Base-by-base conservation (phyloP, 1,284 basidiomycete genomes). In the Trametes versicolor region DNA sequence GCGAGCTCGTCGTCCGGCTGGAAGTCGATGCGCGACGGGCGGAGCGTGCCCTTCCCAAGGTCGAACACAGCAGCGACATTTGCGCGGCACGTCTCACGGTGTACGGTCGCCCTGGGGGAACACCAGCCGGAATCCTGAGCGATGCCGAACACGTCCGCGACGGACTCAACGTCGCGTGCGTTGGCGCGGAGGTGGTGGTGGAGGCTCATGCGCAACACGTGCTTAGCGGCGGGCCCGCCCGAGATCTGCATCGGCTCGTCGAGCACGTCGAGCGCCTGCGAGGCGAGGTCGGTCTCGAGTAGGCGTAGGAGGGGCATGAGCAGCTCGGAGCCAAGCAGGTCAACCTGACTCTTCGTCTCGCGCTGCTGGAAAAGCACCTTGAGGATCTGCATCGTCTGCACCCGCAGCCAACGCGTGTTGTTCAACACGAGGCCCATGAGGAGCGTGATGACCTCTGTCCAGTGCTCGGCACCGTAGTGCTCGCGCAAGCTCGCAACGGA, bases 381-480 rank as follows among this genome's bases (percentile, higher is more conserved):
- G 66, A 98, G 84, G 29, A 97, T 89, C 74, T 95, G 92, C 87
- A 98, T 90, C 6, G 91, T 83, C 69, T 93, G 91, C 39, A 92
- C 86, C 41, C 90, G 88, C 69, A 98, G 79, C 95, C 95, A 97
- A 21, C 86, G 85, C 73, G 94, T 87, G 55, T 85, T 82, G 74
- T 98, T 98, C 62, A 98, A 85, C n/a, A 95, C 89, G 13, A 97
- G 84, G 4, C 95, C 91, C 23, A 98, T 85, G 15, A 98, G 85
- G 10, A 96, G 81, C 0, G 94, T 94, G 53, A 94, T 89, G 41
- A 96, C 85, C 51, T 93, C 88, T 37, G 84, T 88, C 91, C 85
- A 96, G 75, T 83, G 85, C 72, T 86, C 88, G 56, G 75, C 73
- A 25, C 87, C 87, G 80, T 92, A 96, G 73, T 95, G 88, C 72